A percentile compares a stretch with the other conserved stretches of the same genome.
Conservation (phyloP, 257 asterid species). For the Penstemon barbatus region DNA sequence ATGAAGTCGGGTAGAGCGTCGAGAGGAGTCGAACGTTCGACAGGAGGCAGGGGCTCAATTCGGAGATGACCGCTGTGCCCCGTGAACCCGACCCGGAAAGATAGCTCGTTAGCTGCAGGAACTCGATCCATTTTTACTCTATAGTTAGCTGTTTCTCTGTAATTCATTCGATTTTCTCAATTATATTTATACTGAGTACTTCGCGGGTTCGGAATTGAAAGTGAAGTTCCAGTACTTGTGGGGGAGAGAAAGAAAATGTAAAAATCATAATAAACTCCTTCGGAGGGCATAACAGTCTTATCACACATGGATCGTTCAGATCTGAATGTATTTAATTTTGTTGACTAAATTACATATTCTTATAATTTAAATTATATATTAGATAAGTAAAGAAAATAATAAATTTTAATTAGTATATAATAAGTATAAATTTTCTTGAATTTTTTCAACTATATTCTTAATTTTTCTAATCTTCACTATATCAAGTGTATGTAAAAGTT, state of each 20-base stretch:
- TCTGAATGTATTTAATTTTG: too few relatives aligned
- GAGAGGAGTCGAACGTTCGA: constrained; percentile 54
- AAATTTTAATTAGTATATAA: too few relatives aligned
- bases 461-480: too few relatives aligned
- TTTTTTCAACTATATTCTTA: too few relatives aligned
- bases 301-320: too few relatives aligned
- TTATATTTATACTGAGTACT: constrained; percentile 12
- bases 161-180: constrained; percentile 26
- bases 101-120: constrained; percentile 54
- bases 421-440: too few relatives aligned
- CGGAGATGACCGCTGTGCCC: constrained; percentile 88
- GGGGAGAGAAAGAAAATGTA: neutral
- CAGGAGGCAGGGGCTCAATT: constrained; percentile 86
- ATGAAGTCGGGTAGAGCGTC: constrained; percentile 77
- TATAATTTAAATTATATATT: too few relatives aligned
- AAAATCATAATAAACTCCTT: neutral
- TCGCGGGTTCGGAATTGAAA: neutral
- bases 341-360: too few relatives aligned
- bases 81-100: constrained; percentile 83
- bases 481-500: too few relatives aligned
- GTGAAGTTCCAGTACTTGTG: neutral
- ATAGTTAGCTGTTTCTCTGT: neutral
- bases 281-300: neutral
- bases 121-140: constrained; percentile 51
- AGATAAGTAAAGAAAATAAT: too few relatives aligned